Conservation (phyloP, 345 rosid genomes). For the Acer yangbiense region DNA sequence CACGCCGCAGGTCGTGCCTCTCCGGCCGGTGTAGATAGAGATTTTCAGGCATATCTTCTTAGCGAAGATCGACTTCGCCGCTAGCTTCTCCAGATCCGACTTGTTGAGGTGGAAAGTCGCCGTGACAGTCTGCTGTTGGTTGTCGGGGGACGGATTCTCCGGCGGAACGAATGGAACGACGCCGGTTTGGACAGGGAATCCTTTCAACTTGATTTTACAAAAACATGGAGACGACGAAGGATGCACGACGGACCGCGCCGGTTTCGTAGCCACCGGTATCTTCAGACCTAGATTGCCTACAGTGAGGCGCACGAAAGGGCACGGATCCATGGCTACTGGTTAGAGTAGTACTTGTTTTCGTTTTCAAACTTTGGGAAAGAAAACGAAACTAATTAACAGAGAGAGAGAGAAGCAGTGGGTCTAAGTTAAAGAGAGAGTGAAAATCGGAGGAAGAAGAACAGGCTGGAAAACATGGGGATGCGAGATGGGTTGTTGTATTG, state of each 20-base stretch:
- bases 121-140: conserved; percentile 38
- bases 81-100: conserved; percentile 59
- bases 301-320: conserved; percentile 83
- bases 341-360: not conserved
- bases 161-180: conserved; percentile 61
- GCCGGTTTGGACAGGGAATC: conserved; percentile 62
- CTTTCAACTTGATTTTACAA: conserved; percentile 74
- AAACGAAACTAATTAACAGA: conserved; percentile 3
- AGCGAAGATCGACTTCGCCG: conserved; percentile 63
- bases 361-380: not conserved
- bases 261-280: conserved; percentile 65
- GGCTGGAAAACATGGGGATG: conserved; percentile 4
- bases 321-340: conserved; percentile 71
- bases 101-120: conserved; percentile 80
- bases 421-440: conserved; percentile 16
- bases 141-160: conserved; percentile 47
- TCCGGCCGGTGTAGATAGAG: conserved; percentile 69
- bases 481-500: not conserved
- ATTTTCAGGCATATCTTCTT: conserved; percentile 56
- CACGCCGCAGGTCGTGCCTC: conserved; percentile 72
- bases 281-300: conserved; percentile 72
- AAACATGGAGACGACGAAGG: conserved; percentile 83
- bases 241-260: conserved; percentile 74
- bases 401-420: conserved; percentile 16
- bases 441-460: not conserved